phyloP scores from a whole-genome alignment of 305 asterid genomes.

The Stenogyne calaminthoides region DNA sequence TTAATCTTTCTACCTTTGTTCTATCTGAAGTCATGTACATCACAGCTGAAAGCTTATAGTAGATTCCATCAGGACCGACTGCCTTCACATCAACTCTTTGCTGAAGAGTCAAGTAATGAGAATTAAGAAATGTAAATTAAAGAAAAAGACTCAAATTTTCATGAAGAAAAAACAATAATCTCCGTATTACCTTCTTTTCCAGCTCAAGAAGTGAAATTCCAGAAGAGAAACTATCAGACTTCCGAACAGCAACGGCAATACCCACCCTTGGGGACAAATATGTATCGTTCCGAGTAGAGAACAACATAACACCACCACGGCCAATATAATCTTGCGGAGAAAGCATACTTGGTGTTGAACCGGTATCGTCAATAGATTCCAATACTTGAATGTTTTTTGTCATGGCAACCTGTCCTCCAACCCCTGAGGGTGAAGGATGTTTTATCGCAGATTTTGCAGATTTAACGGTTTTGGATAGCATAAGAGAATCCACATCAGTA shows the following conservation, averaged over 20 bases:
- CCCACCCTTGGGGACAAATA: constrained; percentile 97
- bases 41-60: constrained; percentile 92
- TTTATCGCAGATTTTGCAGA: constrained; percentile 73
- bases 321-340: constrained; percentile 99
- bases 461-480: constrained; percentile 61
- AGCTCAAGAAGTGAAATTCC: constrained; percentile 97
- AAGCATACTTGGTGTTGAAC: constrained; percentile 96
- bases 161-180: constrained; percentile 17
- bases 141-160: constrained; percentile 22
- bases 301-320: constrained; percentile 90
- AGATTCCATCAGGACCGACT: constrained; percentile 70
- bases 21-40: constrained; percentile 98
- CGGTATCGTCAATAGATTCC: constrained; percentile 90
- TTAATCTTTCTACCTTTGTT: constrained; percentile 73
- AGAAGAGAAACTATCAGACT: constrained; percentile 78
- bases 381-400: constrained; percentile 79
- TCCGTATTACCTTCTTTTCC: constrained; percentile 88
- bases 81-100: constrained; percentile 95
- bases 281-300: constrained; percentile 86
- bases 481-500: constrained; percentile 62
- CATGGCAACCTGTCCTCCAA: constrained; percentile 55
- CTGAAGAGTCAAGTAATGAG: constrained; percentile 48
- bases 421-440: constrained; percentile 58
- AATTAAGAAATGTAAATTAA: constrained; percentile 12
- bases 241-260: constrained; percentile 83